phyloP scores from a whole-genome alignment of 2,329 filamentous ascomycete genomes.

The Simplicillium aogashimaense region DNA sequence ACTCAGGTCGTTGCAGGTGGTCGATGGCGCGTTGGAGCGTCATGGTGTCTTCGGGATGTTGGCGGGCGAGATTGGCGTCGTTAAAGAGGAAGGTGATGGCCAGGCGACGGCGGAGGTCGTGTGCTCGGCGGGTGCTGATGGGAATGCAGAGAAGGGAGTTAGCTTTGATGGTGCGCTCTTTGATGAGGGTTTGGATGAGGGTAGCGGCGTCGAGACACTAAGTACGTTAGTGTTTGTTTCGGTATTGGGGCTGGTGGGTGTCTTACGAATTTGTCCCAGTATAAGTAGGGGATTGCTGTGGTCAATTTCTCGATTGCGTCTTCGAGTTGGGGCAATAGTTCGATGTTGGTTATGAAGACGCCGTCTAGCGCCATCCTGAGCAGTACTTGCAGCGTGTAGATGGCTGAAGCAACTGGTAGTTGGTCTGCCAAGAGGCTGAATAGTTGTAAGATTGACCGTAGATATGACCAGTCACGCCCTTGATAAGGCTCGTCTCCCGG shows the following conservation, averaged over 20 bases:
- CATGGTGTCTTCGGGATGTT: conserved; percentile 29
- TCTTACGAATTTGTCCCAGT: conserved; percentile 34
- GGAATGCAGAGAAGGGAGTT: conserved; percentile 52
- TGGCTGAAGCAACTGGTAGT: conserved; percentile 22
- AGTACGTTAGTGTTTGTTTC: conserved; percentile 3
- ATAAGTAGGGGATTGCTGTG: conserved; percentile 23
- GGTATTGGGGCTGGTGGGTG: not conserved
- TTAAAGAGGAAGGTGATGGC: conserved; percentile 54
- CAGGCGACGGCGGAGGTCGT: conserved; percentile 56
- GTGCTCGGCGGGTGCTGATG: conserved; percentile 32
- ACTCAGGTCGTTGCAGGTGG: conserved; percentile 37
- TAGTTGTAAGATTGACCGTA: conserved; percentile 33
- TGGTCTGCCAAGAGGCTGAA: conserved; percentile 25
- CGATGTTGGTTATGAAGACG: conserved; percentile 31
- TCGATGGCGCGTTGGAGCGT: conserved; percentile 32
- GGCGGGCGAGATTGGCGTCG: conserved; percentile 29
- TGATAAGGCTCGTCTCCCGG: conserved; percentile 16
- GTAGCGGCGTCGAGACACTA: conserved; percentile 40
- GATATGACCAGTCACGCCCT: conserved; percentile 33
- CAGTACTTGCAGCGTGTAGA: conserved; percentile 34
- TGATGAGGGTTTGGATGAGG: conserved; percentile 35
- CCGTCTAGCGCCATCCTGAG: conserved; percentile 46
- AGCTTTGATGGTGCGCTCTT: conserved; percentile 40
- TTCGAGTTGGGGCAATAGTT: conserved; percentile 29
- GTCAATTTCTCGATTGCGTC: conserved; percentile 32